phyloP scores from a whole-genome alignment of 768 basidiomycete genomes.

The Leccinum sublutescens region DNA sequence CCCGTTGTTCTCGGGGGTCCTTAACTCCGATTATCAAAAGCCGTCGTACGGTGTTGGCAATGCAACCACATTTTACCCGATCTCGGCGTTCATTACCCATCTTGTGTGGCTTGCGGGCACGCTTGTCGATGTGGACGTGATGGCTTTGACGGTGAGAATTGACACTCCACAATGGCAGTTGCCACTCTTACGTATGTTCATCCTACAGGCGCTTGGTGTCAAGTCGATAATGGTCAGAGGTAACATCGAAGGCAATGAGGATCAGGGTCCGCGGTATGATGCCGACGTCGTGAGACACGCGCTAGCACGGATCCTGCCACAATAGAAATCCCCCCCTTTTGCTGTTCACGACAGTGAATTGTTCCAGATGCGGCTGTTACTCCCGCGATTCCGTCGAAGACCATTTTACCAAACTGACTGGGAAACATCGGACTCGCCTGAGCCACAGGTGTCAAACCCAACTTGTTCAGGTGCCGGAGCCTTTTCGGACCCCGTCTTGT shows the following conservation, averaged over 20 bases:
- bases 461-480: neutral
- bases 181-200: slow-evolving; percentile 4
- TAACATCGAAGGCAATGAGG: slow-evolving; percentile 14
- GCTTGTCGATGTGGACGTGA: slow-evolving; percentile 58
- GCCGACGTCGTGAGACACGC: slow-evolving; percentile 44
- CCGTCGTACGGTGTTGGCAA: slow-evolving; percentile 56
- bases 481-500: neutral
- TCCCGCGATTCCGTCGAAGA: slow-evolving; percentile 8
- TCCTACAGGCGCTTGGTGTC: slow-evolving; percentile 54
- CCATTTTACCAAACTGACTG: neutral
- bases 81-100: slow-evolving; percentile 83
- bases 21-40: slow-evolving; percentile 59
- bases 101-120: slow-evolving; percentile 73
- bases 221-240: slow-evolving; percentile 51
- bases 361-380: neutral
- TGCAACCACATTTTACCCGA: slow-evolving; percentile 61
- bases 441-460: neutral
- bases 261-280: slow-evolving; percentile 41
- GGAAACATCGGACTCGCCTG: neutral
- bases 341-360: neutral
- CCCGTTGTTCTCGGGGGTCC: slow-evolving; percentile 39
- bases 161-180: neutral
- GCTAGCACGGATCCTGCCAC: slow-evolving; percentile 34
- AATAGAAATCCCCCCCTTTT: neutral
- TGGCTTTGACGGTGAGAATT: slow-evolving; percentile 59